Conservation (phyloP, 345 rosid species). For the Salix brachista region DNA sequence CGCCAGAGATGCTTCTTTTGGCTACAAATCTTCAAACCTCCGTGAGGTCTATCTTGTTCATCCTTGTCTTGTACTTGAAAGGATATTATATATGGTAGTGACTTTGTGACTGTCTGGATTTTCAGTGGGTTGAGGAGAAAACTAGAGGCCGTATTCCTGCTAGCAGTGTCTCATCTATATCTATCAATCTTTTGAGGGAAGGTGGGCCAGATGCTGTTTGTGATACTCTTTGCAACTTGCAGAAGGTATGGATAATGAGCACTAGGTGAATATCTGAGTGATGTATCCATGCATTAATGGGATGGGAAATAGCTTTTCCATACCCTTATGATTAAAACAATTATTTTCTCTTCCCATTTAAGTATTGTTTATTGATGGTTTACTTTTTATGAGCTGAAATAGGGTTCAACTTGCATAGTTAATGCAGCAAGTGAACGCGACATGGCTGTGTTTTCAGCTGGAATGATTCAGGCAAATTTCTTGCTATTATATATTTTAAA, state of each 20-base stretch:
- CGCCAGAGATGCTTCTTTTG: constrained; percentile 93
- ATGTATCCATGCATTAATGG: neutral
- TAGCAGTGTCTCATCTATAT: constrained; percentile 61
- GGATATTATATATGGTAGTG: constrained; percentile 7
- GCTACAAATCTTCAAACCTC: constrained; percentile 86
- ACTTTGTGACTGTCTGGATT: constrained; percentile 11
- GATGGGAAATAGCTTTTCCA: neutral
- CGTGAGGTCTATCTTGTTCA: constrained; percentile 50
- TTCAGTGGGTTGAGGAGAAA: constrained; percentile 97
- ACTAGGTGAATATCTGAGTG: neutral
- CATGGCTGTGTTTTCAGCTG: constrained; percentile 89
- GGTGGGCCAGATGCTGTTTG: constrained; percentile 94
- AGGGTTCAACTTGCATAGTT: constrained; percentile 87
- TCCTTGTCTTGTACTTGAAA: neutral
- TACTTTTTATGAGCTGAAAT: constrained; percentile 27
- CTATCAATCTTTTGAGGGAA: constrained; percentile 71
- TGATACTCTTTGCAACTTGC: constrained; percentile 62
- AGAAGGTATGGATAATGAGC: constrained; percentile 50
- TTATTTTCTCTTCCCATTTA: neutral
- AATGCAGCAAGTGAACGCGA: constrained; percentile 95
- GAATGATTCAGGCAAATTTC: constrained; percentile 77
- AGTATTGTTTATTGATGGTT: constrained; percentile 1
- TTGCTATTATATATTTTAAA: constrained; percentile 1
- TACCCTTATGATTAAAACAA: neutral
- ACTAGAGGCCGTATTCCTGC: constrained; percentile 67